Base-by-base conservation (phyloP, 2,329 filamentous ascomycete species). In the Balansia obtecta region DNA sequence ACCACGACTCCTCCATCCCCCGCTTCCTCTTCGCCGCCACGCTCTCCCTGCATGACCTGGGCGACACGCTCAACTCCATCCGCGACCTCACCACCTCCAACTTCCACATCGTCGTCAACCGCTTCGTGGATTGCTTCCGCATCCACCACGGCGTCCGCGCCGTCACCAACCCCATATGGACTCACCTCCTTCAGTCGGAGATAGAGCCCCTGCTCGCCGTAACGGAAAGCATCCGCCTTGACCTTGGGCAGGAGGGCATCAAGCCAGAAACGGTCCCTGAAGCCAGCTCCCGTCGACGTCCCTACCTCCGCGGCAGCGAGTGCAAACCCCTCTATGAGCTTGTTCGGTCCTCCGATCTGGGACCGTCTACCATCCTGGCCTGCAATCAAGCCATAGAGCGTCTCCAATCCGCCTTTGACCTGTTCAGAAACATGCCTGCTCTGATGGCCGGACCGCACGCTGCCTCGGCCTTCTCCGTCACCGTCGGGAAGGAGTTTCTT, bases 21-120 rank as follows among this genome's bases (percentile, higher is more conserved):
- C 63, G 69, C 13, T 71, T 73, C 50, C 58, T 74, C n/a, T 75
- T 74, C 57, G 67, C 71, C 5, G 61, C 64, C 16, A 52, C 68
- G 5, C 56, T 74, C 1, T 70, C 71, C 40, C 63, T 75, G 7
- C 73, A 77, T 48, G 66, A 70, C 39, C 65, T 79, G 4, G 73
- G 68, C 55, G 73, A 79, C 49, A 69, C 69, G 2, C 62, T 76
- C 2, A 55, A 58, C 2, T 58, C 63, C 63, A 46, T 49, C n/a
- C 45, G 38, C 7, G 45, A 16, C 50, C 52, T 27, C 22, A 48
- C 50, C 41, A 45, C 22, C 47, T 50, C 54, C 27, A 54, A 65
- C 41, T 71, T 75, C 38, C 61, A 67, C 34, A 52, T 55, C 38
- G 69, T 71, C 39, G 60, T 74, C 11, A 64, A 66, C 38, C 60